These are phyloP conservation scores for Physcomitrium patens DNA, from an alignment of 225 moss, liverwort and hornwort genomes.

Conservation along the genomic window DNA sequence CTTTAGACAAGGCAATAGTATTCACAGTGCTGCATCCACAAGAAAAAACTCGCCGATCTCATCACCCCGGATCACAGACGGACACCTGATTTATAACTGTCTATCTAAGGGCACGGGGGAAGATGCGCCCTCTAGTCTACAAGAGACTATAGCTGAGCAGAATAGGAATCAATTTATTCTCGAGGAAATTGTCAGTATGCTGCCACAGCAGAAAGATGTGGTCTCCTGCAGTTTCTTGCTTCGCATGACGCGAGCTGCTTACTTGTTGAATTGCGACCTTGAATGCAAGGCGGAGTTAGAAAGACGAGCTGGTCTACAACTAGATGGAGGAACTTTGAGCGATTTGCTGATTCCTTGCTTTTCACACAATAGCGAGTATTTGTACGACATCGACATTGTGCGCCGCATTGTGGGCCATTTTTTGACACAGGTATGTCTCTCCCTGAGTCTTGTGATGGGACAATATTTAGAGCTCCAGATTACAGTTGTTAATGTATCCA, in stretches of 20 bases:
- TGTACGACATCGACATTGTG: conserved; percentile 80
- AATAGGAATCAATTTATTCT: conserved; percentile 55
- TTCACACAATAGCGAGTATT: conserved; percentile 68
- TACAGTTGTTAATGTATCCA: background rate
- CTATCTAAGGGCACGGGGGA: conserved; percentile 17
- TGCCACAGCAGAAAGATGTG: conserved; percentile 58
- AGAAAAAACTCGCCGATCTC: conserved; percentile 24
- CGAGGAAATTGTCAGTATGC: conserved; percentile 59
- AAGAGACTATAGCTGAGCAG: conserved; percentile 41
- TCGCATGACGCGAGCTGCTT: conserved; percentile 69
- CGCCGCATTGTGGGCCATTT: conserved; percentile 78
- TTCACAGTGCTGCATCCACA: conserved; percentile 28
- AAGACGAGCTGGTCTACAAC: conserved; percentile 60
- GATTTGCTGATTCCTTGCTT: conserved; percentile 83
- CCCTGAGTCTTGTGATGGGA: background rate
- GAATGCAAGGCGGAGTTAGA: conserved; percentile 61
- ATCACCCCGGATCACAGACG: conserved; percentile 16
- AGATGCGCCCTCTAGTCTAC: conserved; percentile 23
- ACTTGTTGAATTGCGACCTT: conserved; percentile 59
- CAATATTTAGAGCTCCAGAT: background rate
- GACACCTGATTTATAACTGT: background rate
- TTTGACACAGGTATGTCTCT: conserved; percentile 47
- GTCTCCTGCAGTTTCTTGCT: conserved; percentile 79
- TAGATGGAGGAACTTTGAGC: conserved; percentile 70
- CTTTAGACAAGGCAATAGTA: background rate